Evolutionary conservation across 768 basidiomycete species (phyloP).

Genomic region (Dentipellis sp.): DNA sequence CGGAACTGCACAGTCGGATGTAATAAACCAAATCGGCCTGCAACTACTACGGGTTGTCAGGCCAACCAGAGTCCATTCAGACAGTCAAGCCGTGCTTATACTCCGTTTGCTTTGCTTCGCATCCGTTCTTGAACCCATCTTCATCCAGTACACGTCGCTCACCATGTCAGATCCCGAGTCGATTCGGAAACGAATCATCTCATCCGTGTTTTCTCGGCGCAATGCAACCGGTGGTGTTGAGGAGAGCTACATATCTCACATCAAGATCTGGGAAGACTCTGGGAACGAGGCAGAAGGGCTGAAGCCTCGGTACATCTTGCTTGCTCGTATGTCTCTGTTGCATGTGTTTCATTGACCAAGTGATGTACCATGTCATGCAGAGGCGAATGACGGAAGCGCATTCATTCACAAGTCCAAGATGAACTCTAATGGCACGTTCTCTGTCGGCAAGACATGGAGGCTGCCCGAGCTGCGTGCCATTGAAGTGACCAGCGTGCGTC

Average conservation of each 20-base stretch:
- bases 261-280: constrained; percentile 92
- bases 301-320: constrained; percentile 86
- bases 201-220: constrained; percentile 73
- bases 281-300: constrained; percentile 53
- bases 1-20: neutral
- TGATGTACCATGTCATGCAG: constrained; percentile 25
- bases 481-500: constrained; percentile 42
- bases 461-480: constrained; percentile 73
- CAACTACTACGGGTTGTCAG: too few relatives aligned
- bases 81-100: neutral
- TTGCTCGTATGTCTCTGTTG: constrained; percentile 68
- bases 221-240: constrained; percentile 54
- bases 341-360: neutral
- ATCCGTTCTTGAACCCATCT: neutral
- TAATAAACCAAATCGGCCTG: too few relatives aligned
- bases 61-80: too few relatives aligned
- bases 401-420: constrained; percentile 95
- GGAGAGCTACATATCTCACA: constrained; percentile 78
- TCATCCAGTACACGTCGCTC: neutral
- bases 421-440: constrained; percentile 90
- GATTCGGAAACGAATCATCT: constrained; percentile 62
- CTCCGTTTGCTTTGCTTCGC: too few relatives aligned
- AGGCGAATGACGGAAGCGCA: constrained; percentile 50
- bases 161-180: constrained; percentile 36
- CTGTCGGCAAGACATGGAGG: constrained; percentile 95